Conservation (phyloP, 305 asterid species). For the Ajuga reptans region DNA sequence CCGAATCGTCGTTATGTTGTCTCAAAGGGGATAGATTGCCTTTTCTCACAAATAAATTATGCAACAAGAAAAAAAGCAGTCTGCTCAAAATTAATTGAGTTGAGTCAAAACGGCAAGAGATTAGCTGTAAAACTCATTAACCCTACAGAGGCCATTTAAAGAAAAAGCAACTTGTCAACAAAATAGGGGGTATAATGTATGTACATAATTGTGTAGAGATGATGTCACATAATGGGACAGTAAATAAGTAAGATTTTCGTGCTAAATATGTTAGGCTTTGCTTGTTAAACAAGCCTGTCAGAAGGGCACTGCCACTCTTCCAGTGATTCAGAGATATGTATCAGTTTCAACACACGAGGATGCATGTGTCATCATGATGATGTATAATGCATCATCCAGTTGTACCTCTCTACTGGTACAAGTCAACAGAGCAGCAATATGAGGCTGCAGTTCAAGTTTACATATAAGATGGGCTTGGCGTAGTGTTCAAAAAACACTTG, state of each 20-base stretch:
- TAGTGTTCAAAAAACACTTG: background rate
- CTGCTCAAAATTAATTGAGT: background rate
- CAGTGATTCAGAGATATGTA: slow-evolving; percentile 10
- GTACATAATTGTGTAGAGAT: background rate
- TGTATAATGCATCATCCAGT: background rate
- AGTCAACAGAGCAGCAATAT: slow-evolving; percentile 6
- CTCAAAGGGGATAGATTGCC: background rate
- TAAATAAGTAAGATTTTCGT: slow-evolving; percentile 5
- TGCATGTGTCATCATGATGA: background rate
- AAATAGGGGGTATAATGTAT: background rate
- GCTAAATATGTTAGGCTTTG: slow-evolving; percentile 16
- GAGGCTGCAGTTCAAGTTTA: background rate
- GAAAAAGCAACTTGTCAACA: background rate
- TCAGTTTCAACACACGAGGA: slow-evolving; percentile 5
- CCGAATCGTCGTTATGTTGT: no score
- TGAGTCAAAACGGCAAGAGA: background rate
- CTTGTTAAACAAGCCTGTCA: slow-evolving; percentile 35
- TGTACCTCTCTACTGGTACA: slow-evolving; percentile 14
- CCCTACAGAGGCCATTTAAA: background rate
- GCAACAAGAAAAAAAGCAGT: background rate
- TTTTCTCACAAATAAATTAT: no score
- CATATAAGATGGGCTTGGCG: background rate
- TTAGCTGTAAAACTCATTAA: background rate
- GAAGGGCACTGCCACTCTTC: slow-evolving; percentile 15
- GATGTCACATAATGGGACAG: slow-evolving; percentile 19